Conservation (phyloP, 2,329 filamentous ascomycete genomes). For the Cladophialophora carrionii region DNA sequence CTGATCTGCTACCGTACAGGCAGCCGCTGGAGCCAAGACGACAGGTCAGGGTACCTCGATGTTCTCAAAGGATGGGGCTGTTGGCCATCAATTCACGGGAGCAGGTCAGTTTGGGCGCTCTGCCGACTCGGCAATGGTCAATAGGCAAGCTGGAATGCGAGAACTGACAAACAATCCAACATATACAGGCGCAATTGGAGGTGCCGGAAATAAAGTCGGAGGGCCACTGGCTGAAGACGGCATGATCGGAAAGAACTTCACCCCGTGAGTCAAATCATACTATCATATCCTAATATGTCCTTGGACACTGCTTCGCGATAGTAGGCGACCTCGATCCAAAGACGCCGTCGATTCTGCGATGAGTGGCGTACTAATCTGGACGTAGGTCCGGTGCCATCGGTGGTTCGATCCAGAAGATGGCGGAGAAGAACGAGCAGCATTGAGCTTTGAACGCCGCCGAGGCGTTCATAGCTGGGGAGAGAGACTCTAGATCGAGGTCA, state of each 20-base stretch:
- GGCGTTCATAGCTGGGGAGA: neutral
- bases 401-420: neutral
- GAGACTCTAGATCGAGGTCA: neutral
- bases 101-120: neutral
- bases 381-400: neutral
- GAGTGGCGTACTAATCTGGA: neutral
- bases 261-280: neutral
- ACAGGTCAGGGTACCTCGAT: neutral
- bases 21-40: neutral
- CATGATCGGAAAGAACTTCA: conserved; percentile 1
- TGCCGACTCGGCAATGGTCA: neutral
- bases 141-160: neutral
- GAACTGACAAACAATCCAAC: neutral
- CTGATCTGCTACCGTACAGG: neutral
- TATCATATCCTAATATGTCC: neutral
- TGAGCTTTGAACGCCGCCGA: neutral
- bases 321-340: no score
- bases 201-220: neutral
- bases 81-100: neutral
- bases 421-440: neutral
- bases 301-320: neutral
- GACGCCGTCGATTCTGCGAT: neutral
- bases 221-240: neutral
- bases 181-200: neutral
- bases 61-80: neutral